A percentile compares a stretch with the other conserved stretches of the same genome.
phyloP scores from a whole-genome alignment of 176 grass and related monocot genomes.

The Cenchrus americanus region DNA sequence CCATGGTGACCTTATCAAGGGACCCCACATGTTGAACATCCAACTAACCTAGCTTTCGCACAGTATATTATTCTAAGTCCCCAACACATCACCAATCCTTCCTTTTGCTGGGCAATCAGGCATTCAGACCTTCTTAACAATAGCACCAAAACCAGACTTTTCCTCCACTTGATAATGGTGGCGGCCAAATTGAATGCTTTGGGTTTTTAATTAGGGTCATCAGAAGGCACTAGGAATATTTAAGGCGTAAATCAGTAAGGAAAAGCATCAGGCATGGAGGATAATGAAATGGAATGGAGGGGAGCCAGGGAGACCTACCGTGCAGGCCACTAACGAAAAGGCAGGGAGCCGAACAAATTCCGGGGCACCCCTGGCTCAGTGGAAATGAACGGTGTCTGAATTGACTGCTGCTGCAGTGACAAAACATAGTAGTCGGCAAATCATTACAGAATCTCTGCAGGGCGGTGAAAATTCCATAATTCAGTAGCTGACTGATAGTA shows the following conservation, averaged over 20 bases:
- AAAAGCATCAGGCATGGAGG: slow-evolving; percentile 45
- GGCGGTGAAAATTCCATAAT: slow-evolving; percentile 44
- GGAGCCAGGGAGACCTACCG: slow-evolving; percentile 44
- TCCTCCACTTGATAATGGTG: slow-evolving; percentile 56
- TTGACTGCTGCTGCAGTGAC: slow-evolving; percentile 50
- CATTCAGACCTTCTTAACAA: slow-evolving; percentile 53
- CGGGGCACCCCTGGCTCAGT: slow-evolving; percentile 35
- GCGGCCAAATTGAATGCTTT: slow-evolving; percentile 55
- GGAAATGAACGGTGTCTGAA: slow-evolving; percentile 52
- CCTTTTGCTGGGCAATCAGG: slow-evolving; percentile 48
- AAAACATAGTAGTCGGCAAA: slow-evolving; percentile 50
- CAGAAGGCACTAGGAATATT: slow-evolving; percentile 58
- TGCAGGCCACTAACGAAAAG: slow-evolving; percentile 49
- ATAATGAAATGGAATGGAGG: slow-evolving; percentile 38
- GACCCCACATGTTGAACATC: slow-evolving; percentile 34
- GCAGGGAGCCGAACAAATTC: slow-evolving; percentile 47
- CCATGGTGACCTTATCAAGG: slow-evolving; percentile 47
- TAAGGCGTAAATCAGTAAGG: slow-evolving; percentile 41
- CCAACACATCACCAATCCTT: slow-evolving; percentile 45
- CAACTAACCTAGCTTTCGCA: slow-evolving; percentile 43
- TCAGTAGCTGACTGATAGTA: slow-evolving; percentile 38
- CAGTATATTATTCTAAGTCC: slow-evolving; percentile 43
- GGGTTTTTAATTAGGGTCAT: slow-evolving; percentile 49
- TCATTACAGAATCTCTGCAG: slow-evolving; percentile 46
- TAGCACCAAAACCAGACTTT: slow-evolving; percentile 65